Conservation (phyloP, 2,329 filamentous ascomycete species). For the Metarhizium rileyi region DNA sequence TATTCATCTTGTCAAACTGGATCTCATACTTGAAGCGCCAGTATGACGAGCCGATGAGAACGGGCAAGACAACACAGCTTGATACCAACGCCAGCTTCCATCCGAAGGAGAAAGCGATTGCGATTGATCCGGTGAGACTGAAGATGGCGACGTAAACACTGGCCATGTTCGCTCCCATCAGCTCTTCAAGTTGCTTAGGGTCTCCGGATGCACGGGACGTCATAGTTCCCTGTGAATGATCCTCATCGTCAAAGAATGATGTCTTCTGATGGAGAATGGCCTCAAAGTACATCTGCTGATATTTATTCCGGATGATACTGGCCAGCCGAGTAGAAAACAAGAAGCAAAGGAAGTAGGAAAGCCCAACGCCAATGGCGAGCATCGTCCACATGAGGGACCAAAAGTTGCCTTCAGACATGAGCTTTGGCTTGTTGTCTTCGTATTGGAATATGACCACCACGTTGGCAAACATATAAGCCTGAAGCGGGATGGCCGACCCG, state of each 20-base stretch:
- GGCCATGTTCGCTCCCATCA: slow-evolving; percentile 54
- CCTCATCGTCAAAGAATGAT: slow-evolving; percentile 50
- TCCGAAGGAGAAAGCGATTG: slow-evolving; percentile 60
- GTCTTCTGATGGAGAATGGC: slow-evolving; percentile 50
- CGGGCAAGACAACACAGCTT: slow-evolving; percentile 48
- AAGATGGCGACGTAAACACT: slow-evolving; percentile 54
- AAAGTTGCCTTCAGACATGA: slow-evolving; percentile 39
- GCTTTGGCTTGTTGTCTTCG: slow-evolving; percentile 15
- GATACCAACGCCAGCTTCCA: slow-evolving; percentile 69
- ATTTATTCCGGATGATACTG: slow-evolving; percentile 38
- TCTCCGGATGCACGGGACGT: slow-evolving; percentile 47
- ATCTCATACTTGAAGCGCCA: slow-evolving; percentile 48
- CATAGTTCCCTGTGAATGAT: slow-evolving; percentile 50
- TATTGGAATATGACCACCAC: slow-evolving; percentile 42
- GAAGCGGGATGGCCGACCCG: slow-evolving; percentile 36
- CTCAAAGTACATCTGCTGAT: slow-evolving; percentile 52
- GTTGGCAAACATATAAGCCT: slow-evolving; percentile 46
- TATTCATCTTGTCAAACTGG: slow-evolving; percentile 61
- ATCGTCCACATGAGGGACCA: slow-evolving; percentile 59
- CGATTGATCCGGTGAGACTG: slow-evolving; percentile 52
- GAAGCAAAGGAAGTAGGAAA: slow-evolving; percentile 38
- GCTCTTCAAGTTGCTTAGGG: slow-evolving; percentile 50
- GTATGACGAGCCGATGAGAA: slow-evolving; percentile 37
- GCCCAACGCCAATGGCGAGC: slow-evolving; percentile 41
- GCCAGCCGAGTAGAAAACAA: slow-evolving; percentile 34